Evolutionary conservation across 192 early-diverging fungal species (phyloP).

Genomic region (Pilobolus umbonatus): DNA sequence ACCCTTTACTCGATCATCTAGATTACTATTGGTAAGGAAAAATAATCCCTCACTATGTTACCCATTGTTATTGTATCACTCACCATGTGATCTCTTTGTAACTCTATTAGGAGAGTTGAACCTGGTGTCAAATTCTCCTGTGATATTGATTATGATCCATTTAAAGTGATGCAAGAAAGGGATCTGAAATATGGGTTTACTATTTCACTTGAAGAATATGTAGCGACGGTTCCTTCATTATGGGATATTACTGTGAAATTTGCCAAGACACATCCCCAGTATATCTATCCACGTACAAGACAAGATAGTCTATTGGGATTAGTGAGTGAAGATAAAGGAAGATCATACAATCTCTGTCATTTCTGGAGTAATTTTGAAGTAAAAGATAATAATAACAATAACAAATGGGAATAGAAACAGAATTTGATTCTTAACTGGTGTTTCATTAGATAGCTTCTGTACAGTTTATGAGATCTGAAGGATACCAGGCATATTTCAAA

Average conservation of each 20-base stretch:
- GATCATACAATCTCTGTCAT: slow-evolving; percentile 69
- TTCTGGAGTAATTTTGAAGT: slow-evolving; percentile 93
- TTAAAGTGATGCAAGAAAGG: slow-evolving; percentile 70
- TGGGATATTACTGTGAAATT: slow-evolving; percentile 59
- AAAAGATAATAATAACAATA: slow-evolving; percentile 37
- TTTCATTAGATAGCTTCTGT: slow-evolving; percentile 33
- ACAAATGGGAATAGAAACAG: neutral
- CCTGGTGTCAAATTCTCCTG: slow-evolving; percentile 80
- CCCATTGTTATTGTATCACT: neutral
- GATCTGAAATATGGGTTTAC: slow-evolving; percentile 79
- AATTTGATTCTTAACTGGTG: neutral
- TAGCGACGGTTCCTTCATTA: slow-evolving; percentile 62
- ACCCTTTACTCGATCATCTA: slow-evolving; percentile 59
- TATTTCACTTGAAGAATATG: slow-evolving; percentile 66
- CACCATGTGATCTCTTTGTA: too few species aligned
- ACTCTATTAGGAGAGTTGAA: slow-evolving; percentile 57
- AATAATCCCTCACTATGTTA: too few species aligned
- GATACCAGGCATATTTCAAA: slow-evolving; percentile 65
- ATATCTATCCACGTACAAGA: slow-evolving; percentile 37
- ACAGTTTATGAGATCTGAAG: slow-evolving; percentile 55
- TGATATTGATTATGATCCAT: slow-evolving; percentile 84
- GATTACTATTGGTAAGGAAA: slow-evolving; percentile 76
- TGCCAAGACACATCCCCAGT: slow-evolving; percentile 41
- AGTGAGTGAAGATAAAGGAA: slow-evolving; percentile 48
- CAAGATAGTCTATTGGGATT: slow-evolving; percentile 43